Base-by-base conservation (phyloP, 2,329 filamentous ascomycete species). In the Tolypocladium tropicale region DNA sequence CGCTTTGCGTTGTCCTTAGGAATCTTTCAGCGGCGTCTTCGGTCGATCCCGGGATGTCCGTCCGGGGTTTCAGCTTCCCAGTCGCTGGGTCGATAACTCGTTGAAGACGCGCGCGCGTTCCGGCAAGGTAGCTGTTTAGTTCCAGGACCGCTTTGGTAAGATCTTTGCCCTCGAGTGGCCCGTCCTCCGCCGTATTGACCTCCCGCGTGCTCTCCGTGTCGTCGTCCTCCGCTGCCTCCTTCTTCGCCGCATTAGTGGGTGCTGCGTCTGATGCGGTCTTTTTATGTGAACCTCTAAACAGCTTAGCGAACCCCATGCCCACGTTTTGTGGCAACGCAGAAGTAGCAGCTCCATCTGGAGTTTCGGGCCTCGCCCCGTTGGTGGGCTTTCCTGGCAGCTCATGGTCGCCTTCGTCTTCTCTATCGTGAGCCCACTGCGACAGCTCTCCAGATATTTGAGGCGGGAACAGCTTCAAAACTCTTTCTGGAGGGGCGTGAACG, bases 401-500 rank as follows among this genome's bases (percentile, higher is more conserved):
- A 5, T 73, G 70, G 3, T 76, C 75, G 10, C 81, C 75, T 36
- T 76, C 77, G 25, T 60, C 57, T 9, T 65, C 62, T 32, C 79
- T 77, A 1, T 61, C 64, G 6, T 68, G 65, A 1, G 65, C 57
- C 61, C 85, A 76, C 1, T 76, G 79, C 0, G 90, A 91, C 2
- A 95, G 72, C 28, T 90, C 84, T 0, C 94, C 94, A 1, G 93
- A 88, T 61, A 99, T 95, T 10, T 84, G 78, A 58, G 79, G 85
- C 2, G 94, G 94, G 63, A 91, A 99, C 11, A 97, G 73, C 43
- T 83, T 83, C 59, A 99, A 84, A 3, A 97, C 94, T 53, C 89
- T 81, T 67, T 95, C 90, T 0, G 94, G 93, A 0, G 94, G 90
- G 0, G 94, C 92, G 63, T 90, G 85, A 2, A 96, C 90, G 55